phyloP scores from a whole-genome alignment of 225 moss, liverwort and hornwort species.

The Takakia lepidozioides region DNA sequence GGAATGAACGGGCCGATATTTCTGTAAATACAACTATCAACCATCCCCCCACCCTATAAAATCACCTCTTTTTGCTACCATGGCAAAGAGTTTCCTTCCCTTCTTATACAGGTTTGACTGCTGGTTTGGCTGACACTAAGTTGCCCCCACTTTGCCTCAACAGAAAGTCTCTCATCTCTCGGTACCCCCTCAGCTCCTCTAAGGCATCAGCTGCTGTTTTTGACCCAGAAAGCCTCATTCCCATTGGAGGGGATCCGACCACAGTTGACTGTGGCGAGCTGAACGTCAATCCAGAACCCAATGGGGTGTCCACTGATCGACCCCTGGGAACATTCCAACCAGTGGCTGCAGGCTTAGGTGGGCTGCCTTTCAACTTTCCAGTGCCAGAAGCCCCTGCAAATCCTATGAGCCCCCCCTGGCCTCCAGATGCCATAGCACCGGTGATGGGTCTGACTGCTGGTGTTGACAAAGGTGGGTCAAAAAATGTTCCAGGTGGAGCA shows the following conservation, averaged over 20 bases:
- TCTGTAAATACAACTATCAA: too few relatives aligned
- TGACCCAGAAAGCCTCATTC: conserved; percentile 39
- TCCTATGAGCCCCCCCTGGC: too few relatives aligned
- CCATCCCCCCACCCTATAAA: too few relatives aligned
- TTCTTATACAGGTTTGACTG: conserved; percentile 26
- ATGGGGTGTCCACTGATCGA: conserved; percentile 15
- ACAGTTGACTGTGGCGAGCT: conserved; percentile 19
- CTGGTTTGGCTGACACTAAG: conserved; percentile 24
- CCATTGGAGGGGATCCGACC: conserved; percentile 59
- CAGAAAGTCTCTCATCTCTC: conserved; percentile 92
- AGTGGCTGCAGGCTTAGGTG: conserved; percentile 21
- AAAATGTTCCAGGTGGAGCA: conserved; percentile 31
- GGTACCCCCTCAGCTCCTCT: conserved; percentile 72
- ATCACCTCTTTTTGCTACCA: too few relatives aligned
- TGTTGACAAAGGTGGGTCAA: conserved; percentile 18
- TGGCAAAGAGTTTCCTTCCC: too few relatives aligned
- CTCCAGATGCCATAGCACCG: too few relatives aligned
- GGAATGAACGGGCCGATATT: too few relatives aligned
- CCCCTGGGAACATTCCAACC: conserved; percentile 12
- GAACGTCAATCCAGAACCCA: conserved; percentile 18
- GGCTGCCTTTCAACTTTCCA: conserved; percentile 47
- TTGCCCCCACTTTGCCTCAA: conserved; percentile 73
- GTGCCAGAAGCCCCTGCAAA: conserved; percentile 23
- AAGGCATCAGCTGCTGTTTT: conserved; percentile 73
- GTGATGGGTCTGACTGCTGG: too few relatives aligned